Evolutionary conservation across 768 basidiomycete species (phyloP), one percentile per base, ranked within the genome.

Genomic region (Kwoniella sp.): DNA sequence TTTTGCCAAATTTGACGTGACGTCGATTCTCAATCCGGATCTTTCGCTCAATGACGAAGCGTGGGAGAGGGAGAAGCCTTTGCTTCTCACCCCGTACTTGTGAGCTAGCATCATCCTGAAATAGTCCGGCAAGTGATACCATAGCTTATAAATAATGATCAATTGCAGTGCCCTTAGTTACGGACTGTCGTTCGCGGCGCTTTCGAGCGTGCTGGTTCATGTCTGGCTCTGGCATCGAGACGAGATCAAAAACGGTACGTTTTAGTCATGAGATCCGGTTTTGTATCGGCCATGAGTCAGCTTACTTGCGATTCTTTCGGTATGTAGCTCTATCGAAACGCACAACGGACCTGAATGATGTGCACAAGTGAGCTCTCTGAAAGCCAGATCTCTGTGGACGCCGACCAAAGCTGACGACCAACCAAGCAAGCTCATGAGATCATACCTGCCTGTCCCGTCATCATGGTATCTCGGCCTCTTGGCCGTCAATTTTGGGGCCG

Each of bases 81-180:
- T 82, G 0, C 65, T 82, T 1, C 67, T 82, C 11, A 81, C 81
- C 4, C 81, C 81, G 5, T 80, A 79, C 55, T 82, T 82, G 79
- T 80, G 23, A 69, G 77, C 66, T 63, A 3, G 5, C 37, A 20
- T 12, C 12, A 25, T 12, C 13, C 25, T 2, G 23, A 41, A 48
- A 17, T 25, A 15, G 15, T 47, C 37, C n/a, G n/a, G n/a, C n/a
- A n/a, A n/a, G n/a, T n/a, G n/a, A n/a, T 34, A 13, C 41, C 41
- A 30, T 59, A 2, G 58, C 25, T 26, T 41, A 15, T 2, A 47
- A 20, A 58, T 26, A 5, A 55, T 45, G 8, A 8, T 22, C 29
- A 30, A 55, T 30, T 38, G 2, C 51, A 78, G 79, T 58, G 81
- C 80, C 22, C 23, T 82, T 5, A 66, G 78, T 0, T 82, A 82